A percentile compares a stretch with the other conserved stretches of the same genome.
These are phyloP conservation scores for Lolium perenne DNA, from an alignment of 176 grass and related monocot species.

Conservation along the genomic window DNA sequence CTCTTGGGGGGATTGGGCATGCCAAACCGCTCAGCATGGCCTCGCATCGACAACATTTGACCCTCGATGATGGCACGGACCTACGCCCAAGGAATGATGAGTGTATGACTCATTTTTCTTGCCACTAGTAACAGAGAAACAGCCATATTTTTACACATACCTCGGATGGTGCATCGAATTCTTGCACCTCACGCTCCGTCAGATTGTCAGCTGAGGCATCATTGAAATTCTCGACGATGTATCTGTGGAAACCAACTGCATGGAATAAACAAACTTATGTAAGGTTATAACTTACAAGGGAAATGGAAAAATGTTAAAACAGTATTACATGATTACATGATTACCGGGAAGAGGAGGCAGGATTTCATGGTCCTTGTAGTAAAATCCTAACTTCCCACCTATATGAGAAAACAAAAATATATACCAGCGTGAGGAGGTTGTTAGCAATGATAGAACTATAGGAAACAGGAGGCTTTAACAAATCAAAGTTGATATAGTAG, in stretches of 20 bases:
- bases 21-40: slow-evolving; percentile 91
- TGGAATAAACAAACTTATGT: neutral
- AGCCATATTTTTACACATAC: slow-evolving; percentile 21
- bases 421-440: neutral
- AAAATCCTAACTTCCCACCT: slow-evolving; percentile 95
- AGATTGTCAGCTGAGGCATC: slow-evolving; percentile 49
- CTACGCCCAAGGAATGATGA: slow-evolving; percentile 29
- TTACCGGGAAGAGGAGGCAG: slow-evolving; percentile 88
- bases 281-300: slow-evolving; percentile 12
- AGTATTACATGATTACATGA: slow-evolving; percentile 15
- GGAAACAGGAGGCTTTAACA: slow-evolving; percentile 22
- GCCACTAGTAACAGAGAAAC: neutral
- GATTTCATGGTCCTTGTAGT: slow-evolving; percentile 99
- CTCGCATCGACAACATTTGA: slow-evolving; percentile 88
- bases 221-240: slow-evolving; percentile 57
- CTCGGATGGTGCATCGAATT: slow-evolving; percentile 87
- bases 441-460: neutral
- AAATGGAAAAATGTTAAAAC: neutral
- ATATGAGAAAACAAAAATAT: slow-evolving; percentile 40
- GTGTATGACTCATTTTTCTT: neutral
- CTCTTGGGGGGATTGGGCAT: slow-evolving; percentile 85
- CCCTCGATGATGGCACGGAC: slow-evolving; percentile 86
- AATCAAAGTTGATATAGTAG: neutral
- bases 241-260: slow-evolving; percentile 78
- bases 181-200: slow-evolving; percentile 55